Evolutionary conservation across 2,329 filamentous ascomycete species (phyloP), one percentile per base, ranked within the genome.

Genomic region (Calonectria fujianensis): DNA sequence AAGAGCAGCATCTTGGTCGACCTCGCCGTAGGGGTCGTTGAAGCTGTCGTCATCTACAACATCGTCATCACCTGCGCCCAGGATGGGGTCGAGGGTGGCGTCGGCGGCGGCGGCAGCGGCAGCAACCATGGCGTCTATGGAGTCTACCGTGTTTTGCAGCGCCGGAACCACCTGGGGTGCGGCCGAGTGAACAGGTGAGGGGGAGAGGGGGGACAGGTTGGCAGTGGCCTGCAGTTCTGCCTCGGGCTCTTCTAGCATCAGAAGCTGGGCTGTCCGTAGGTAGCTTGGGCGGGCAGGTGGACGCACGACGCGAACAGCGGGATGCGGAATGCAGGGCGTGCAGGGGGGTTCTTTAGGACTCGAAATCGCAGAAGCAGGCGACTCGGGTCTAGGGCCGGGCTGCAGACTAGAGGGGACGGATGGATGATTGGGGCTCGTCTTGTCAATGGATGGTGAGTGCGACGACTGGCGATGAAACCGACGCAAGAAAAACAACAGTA

Each of bases 61-160:
- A 80, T 84, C 83, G 80, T 84, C 82, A 76, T 85, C 85, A 78
- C 82, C 84, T 74, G 80, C 82, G 73, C 81, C 81, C 69, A 80
- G 80, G 70, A 83, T 78, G 69, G 82, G 82, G 77, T 82, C 82
- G 76, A 86, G 82, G 77, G 82, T 80, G 74, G 76, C 77, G 32
- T 79, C 74, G 59, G 78, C 78, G 70, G 76, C 80, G 20, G 79
- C 81, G 29, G 80, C 79, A 31, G 79, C 80, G 52, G 83, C 85
- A 73, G 83, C 84, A 73, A 85, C 85, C 85, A 88, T 89, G 80
- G 85, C 85, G 84, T 87, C 87, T 75, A 89, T 84, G 75, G 84
- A 86, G 76, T 90, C 89, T 78, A 88, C 89, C 70, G 88, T 89
- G 75, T 89, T 85, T 81, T 91, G 89, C 72, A 91, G 88, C 32